Base-by-base conservation (phyloP, 2,329 filamentous ascomycete species). In the Pseudocercospora fijiensis region DNA sequence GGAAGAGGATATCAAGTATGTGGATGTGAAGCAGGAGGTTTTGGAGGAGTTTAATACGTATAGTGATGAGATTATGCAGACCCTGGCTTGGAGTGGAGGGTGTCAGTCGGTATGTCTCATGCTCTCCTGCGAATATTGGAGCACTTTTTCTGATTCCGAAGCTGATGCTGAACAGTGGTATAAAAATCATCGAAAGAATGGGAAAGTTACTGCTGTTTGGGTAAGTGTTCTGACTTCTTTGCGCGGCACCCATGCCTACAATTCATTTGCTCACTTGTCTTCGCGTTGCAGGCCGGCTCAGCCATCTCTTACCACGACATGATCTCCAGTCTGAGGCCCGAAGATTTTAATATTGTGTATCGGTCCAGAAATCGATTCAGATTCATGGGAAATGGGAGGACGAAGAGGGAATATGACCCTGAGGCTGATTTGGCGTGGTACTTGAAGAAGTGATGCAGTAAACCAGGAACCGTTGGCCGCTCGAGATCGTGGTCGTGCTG, bases 321-420 rank as follows among this genome's bases (percentile, higher is more conserved):
- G 72, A 69, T 75, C 18, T 68, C 74, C 10, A 73, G 77, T 2
- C 76, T 83, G 10, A 73, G 82, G 7, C 75, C 75, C 0, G 81
- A 84, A 68, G 81, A 84, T 65, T 83, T 82, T 65, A 76, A 83
- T 2, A 77, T 83, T 24, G 72, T 71, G 53, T 83, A 83, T 66
- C 73, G 75, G 51, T 78, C 74, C 16, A 61, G 68, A n/a, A 83
- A 83, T 68, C 72, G 76, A 16, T 83, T 80, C 67, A 64, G 76
- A 26, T 82, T 82, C 65, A 77, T 83, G 79, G 82, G 81, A 0
- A 83, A 82, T 70, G 81, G 82, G 1, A 79, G 80, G 65, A 79
- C 79, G 1, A 71, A 58, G 61, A 58, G 67, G 64, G 71, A 73
- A 59, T 70, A 70, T 59, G 66, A 70, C 62, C 70, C 70, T 1